phyloP scores from a whole-genome alignment of 306 rosid species.

The Cucumis sativus region DNA sequence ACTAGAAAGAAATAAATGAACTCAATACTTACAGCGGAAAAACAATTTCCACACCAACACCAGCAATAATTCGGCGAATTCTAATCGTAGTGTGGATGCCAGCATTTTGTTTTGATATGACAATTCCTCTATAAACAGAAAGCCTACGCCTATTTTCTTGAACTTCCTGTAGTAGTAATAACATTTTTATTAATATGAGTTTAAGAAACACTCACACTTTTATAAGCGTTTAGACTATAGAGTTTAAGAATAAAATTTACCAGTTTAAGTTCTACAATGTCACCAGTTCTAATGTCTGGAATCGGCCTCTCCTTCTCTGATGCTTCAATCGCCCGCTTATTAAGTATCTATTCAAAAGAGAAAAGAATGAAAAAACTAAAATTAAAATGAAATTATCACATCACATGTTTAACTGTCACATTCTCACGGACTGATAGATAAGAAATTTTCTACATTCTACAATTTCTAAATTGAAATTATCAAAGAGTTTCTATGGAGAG shows the following conservation, averaged over 20 bases:
- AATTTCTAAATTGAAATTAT: neutral
- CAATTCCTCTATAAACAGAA: constrained; percentile 80
- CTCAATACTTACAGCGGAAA: constrained; percentile 69
- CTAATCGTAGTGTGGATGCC: constrained; percentile 93
- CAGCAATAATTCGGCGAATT: constrained; percentile 83
- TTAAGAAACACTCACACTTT: neutral
- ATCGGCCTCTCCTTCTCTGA: constrained; percentile 57
- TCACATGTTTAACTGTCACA: neutral
- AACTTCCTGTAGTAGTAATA: constrained; percentile 49
- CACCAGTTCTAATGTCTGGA: constrained; percentile 83
- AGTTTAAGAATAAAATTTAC: constrained; percentile 20
- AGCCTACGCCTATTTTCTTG: constrained; percentile 88
- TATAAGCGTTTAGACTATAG: neutral
- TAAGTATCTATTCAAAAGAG: constrained; percentile 45
- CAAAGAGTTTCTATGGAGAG: neutral
- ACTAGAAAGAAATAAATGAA: neutral
- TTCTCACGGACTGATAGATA: neutral
- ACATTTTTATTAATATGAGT: neutral
- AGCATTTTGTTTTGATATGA: constrained; percentile 87
- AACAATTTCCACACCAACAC: constrained; percentile 85
- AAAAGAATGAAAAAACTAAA: neutral
- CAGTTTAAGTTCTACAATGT: constrained; percentile 79
- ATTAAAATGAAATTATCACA: neutral
- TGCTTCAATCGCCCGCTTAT: constrained; percentile 73
- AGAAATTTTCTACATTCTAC: neutral